Conservation (phyloP, 1,284 basidiomycete genomes). For the Ceratobasidium sp. region DNA sequence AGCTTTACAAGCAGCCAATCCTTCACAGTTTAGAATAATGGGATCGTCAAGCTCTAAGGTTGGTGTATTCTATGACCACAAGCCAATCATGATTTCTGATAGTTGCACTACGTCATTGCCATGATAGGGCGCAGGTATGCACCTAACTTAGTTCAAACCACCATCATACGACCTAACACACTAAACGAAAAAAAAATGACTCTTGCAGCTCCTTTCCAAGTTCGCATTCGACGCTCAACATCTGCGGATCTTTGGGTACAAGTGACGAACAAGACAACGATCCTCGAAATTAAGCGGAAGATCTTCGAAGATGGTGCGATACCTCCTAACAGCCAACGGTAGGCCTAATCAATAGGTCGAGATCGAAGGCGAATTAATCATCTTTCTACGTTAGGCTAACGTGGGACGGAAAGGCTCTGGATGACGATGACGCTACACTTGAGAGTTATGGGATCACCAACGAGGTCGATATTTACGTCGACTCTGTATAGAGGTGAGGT, state of each 20-base stretch:
- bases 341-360: neutral
- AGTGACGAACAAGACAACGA: slow-evolving; percentile 32
- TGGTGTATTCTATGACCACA: neutral
- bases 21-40: too few relatives aligned
- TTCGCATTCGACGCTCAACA: slow-evolving; percentile 28
- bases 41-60: slow-evolving; percentile 40
- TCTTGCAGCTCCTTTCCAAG: slow-evolving; percentile 36
- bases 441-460: slow-evolving; percentile 43
- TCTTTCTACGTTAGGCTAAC: slow-evolving; percentile 1
- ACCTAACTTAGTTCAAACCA: neutral
- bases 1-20: too few relatives aligned
- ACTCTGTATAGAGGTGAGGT: slow-evolving; percentile 23
- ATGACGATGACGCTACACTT: slow-evolving; percentile 34
- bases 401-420: slow-evolving; percentile 28
- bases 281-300: slow-evolving; percentile 41
- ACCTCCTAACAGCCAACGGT: slow-evolving; percentile 35
- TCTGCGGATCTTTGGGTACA: slow-evolving; percentile 28
- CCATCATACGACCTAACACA: neutral
- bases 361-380: neutral
- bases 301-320: slow-evolving; percentile 42
- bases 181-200: slow-evolving; percentile 16
- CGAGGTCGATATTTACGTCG: slow-evolving; percentile 39
- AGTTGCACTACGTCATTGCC: neutral
- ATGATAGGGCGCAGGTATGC: slow-evolving; percentile 31
- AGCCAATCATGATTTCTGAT: neutral